phyloP scores from a whole-genome alignment of 805 yeast genomes.

The Yamadazyma endophytica region DNA sequence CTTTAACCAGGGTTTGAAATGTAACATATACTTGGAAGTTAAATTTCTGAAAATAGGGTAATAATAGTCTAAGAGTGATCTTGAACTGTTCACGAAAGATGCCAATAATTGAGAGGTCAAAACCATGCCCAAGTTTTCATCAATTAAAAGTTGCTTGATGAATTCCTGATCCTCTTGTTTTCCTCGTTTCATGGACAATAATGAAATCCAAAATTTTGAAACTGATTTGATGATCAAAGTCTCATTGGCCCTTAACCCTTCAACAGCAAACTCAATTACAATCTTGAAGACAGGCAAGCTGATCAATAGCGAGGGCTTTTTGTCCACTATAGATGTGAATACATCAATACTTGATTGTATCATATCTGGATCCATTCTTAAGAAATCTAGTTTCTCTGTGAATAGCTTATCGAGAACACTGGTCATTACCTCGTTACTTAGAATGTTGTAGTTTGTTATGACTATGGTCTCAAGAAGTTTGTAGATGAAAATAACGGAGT shows the following conservation, averaged over 20 bases:
- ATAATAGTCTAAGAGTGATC: constrained; percentile 60
- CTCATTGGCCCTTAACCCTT: constrained; percentile 46
- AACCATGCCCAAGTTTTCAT: constrained; percentile 16
- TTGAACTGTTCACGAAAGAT: constrained; percentile 39
- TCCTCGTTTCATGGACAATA: constrained; percentile 46
- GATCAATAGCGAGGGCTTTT: constrained; percentile 43
- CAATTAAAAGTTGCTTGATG: constrained; percentile 13
- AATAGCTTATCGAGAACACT: constrained; percentile 37
- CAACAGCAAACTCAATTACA: constrained; percentile 25
- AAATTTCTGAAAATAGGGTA: constrained; percentile 49
- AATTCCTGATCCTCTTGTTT: constrained; percentile 35
- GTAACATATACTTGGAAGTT: constrained; percentile 44
- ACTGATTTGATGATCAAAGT: constrained; percentile 51
- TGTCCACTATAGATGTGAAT: constrained; percentile 45
- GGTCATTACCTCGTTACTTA: constrained; percentile 32
- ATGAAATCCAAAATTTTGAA: constrained; percentile 51
- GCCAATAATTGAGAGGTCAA: constrained; percentile 23
- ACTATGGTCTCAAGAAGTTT: constrained; percentile 44
- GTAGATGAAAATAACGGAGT: constrained; percentile 42
- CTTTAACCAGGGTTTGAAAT: constrained; percentile 44
- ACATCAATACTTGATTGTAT: constrained; percentile 49
- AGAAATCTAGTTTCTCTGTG: constrained; percentile 23
- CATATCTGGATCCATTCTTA: constrained; percentile 57
- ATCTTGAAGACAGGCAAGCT: constrained; percentile 20
- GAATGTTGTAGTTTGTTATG: constrained; percentile 26